Percentiles rank a stretch among this genome's conserved stretches.
Conservation (phyloP, 2,329 filamentous ascomycete genomes). For the Fusarium brachygibbosum region DNA sequence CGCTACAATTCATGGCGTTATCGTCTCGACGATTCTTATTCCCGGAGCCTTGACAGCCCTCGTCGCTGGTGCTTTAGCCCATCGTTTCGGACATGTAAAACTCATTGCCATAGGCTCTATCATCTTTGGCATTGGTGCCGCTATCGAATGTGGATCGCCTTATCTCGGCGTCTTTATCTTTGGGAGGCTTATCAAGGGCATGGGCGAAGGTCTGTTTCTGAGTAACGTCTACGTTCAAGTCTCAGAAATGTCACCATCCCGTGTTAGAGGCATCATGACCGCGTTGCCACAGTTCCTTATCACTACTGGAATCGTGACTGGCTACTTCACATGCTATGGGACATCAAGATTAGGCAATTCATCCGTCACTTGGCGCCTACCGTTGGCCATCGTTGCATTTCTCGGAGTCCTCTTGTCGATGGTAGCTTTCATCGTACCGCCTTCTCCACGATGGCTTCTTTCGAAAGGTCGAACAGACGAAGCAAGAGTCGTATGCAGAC, state of each 20-base stretch:
- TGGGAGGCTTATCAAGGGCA: constrained; percentile 67
- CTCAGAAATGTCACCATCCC: constrained; percentile 70
- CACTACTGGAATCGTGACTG: constrained; percentile 64
- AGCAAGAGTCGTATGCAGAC: constrained; percentile 57
- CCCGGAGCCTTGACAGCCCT: constrained; percentile 71
- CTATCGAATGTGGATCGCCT: constrained; percentile 55
- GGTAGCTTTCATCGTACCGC: constrained; percentile 58
- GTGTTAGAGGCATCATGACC: constrained; percentile 64
- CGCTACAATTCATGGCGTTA: constrained; percentile 68
- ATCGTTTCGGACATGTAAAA: constrained; percentile 66
- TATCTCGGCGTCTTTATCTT: constrained; percentile 66
- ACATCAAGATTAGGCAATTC: constrained; percentile 59
- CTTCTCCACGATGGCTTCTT: constrained; percentile 70
- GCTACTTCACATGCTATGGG: constrained; percentile 73
- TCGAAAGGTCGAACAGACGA: constrained; percentile 58
- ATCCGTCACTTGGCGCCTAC: constrained; percentile 69
- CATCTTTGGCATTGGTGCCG: constrained; percentile 66
- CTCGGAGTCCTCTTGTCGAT: constrained; percentile 49
- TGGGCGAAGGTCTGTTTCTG: constrained; percentile 70
- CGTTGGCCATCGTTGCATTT: constrained; percentile 59
- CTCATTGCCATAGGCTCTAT: constrained; percentile 65
- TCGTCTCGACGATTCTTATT: constrained; percentile 71
- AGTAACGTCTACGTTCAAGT: constrained; percentile 67
- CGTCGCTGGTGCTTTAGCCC: constrained; percentile 68
- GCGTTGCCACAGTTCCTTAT: constrained; percentile 68